A percentile compares a stretch with the other conserved stretches of the same genome.
phyloP scores from a whole-genome alignment of 2,329 filamentous ascomycete genomes.

The Juglanconis juglandina region DNA sequence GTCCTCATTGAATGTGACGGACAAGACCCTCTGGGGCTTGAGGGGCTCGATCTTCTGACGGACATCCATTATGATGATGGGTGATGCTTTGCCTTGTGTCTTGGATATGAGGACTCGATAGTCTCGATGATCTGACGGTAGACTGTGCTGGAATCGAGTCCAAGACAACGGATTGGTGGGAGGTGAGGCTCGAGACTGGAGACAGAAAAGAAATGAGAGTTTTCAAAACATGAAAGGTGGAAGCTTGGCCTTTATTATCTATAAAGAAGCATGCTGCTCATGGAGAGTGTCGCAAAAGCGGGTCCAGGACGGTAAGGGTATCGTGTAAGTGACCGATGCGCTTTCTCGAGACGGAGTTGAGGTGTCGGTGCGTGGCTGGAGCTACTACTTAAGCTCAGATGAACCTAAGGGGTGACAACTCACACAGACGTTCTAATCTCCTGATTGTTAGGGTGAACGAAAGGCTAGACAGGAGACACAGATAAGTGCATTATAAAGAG shows the following conservation, averaged over 20 bases:
- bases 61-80: constrained; percentile 70
- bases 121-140: background rate
- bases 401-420: too few relatives aligned
- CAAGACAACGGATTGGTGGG: background rate
- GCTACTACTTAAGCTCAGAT: too few relatives aligned
- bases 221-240: background rate
- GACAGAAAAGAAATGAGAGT: background rate
- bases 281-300: constrained; percentile 10
- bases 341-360: background rate
- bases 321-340: background rate
- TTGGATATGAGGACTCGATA: background rate
- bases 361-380: background rate
- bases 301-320: constrained; percentile 3
- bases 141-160: background rate
- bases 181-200: background rate
- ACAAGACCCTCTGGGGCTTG: constrained; percentile 71
- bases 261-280: constrained; percentile 5
- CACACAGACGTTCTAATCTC: too few relatives aligned
- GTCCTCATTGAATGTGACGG: constrained; percentile 81
- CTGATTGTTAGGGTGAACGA: too few relatives aligned
- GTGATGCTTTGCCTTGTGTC: background rate
- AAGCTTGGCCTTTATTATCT: constrained; percentile 8
- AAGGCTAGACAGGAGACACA: too few relatives aligned
- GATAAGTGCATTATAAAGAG: too few relatives aligned
- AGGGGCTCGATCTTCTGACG: constrained; percentile 79